Conservation (phyloP, 139 green algal genomes). For the Ostreobium quekettii region DNA sequence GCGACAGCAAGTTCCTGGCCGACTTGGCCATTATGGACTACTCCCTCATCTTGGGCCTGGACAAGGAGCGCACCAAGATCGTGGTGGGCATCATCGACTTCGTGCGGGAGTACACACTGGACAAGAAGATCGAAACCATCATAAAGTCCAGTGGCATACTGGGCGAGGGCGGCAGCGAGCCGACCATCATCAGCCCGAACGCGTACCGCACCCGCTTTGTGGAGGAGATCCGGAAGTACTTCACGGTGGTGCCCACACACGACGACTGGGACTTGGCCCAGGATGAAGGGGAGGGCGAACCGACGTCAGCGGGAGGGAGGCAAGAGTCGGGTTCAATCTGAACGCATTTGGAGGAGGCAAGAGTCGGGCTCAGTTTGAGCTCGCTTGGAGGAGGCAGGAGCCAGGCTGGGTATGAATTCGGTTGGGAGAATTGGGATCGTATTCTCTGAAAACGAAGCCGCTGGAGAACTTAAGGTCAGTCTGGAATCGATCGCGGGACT, state of each 20-base stretch:
- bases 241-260: slow-evolving; percentile 59
- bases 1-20: slow-evolving; percentile 80
- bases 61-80: slow-evolving; percentile 46
- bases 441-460: too few species aligned
- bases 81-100: slow-evolving; percentile 95
- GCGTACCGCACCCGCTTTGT: slow-evolving; percentile 89
- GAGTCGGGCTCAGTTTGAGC: too few species aligned
- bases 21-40: slow-evolving; percentile 94
- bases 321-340: too few species aligned
- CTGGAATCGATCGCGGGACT: too few species aligned
- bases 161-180: slow-evolving; percentile 60
- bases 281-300: too few species aligned
- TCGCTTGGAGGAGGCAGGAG: too few species aligned
- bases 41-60: slow-evolving; percentile 76
- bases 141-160: slow-evolving; percentile 91
- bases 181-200: slow-evolving; percentile 89
- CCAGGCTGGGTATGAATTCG: too few species aligned
- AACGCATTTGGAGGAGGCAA: too few species aligned
- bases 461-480: too few species aligned
- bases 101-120: slow-evolving; percentile 92
- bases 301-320: too few species aligned
- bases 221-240: slow-evolving; percentile 53
- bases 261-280: too few species aligned
- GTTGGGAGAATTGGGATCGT: too few species aligned
- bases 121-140: slow-evolving; percentile 96